These are phyloP conservation scores for Ligustrum vulgare DNA, from an alignment of 257 asterid genomes.

Conservation along the genomic window DNA sequence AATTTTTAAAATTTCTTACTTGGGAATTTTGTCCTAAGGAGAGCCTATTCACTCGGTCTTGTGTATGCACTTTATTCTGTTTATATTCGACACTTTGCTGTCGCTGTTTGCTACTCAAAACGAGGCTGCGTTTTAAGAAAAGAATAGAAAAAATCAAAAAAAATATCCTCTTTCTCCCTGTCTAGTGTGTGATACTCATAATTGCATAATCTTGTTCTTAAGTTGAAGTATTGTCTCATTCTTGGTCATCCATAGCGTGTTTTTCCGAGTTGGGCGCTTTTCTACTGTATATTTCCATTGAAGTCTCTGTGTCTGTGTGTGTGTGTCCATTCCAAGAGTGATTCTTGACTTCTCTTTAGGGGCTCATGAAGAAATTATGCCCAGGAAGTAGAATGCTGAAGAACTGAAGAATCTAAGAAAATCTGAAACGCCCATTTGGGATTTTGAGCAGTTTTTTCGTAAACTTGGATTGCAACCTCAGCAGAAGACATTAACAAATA, in stretches of 20 bases:
- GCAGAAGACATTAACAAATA: not conserved
- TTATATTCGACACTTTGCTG: conserved; percentile 64
- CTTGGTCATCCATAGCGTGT: conserved; percentile 23
- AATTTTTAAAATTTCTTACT: too few relatives aligned
- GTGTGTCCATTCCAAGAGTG: conserved; percentile 9
- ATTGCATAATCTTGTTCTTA: conserved; percentile 29
- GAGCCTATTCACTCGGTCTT: not conserved
- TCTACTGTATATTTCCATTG: not conserved
- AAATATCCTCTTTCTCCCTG: conserved; percentile 1
- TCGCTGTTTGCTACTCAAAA: conserved; percentile 54
- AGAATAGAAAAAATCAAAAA: too few relatives aligned
- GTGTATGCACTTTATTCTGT: conserved; percentile 64
- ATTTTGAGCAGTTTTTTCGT: conserved; percentile 1
- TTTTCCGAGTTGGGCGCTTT: conserved; percentile 6
- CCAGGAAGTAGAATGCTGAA: conserved; percentile 24
- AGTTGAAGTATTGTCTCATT: conserved; percentile 30
- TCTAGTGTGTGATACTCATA: conserved; percentile 1
- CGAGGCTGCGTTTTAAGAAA: conserved; percentile 44
- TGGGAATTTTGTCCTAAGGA: too few relatives aligned
- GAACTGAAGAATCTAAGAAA: conserved; percentile 11
- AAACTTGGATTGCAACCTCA: not conserved
- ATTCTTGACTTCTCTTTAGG: conserved; percentile 17
- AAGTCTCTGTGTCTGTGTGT: not conserved
- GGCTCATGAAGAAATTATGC: not conserved
- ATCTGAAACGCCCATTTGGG: not conserved